A percentile compares a stretch with the other conserved stretches of the same genome.
Conservation (phyloP, 345 rosid genomes). For the Camelina laxa region DNA sequence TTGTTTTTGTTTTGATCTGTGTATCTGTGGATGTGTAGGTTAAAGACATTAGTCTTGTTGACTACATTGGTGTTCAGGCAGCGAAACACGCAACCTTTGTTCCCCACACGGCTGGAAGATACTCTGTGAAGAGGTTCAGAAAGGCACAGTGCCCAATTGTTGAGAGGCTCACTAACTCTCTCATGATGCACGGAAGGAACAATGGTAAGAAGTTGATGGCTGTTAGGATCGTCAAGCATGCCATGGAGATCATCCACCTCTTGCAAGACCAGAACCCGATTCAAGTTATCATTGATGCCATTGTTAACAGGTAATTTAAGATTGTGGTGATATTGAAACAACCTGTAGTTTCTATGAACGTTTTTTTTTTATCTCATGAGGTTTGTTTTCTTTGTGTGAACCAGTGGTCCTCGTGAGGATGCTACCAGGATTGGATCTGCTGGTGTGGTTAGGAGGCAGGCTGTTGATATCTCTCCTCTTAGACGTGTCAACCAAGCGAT, state of each 20-base stretch:
- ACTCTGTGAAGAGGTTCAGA: conserved; percentile 91
- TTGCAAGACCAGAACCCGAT: conserved; percentile 83
- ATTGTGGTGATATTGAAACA: not conserved
- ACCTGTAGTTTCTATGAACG: not conserved
- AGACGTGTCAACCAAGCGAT: conserved; percentile 93
- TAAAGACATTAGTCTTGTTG: conserved; percentile 66
- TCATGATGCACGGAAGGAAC: conserved; percentile 96
- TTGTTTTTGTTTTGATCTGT: not conserved
- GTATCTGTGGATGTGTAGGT: conserved; percentile 51
- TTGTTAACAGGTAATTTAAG: conserved; percentile 70
- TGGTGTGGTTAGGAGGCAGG: conserved; percentile 98
- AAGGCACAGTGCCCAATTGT: conserved; percentile 97
- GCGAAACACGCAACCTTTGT: conserved; percentile 87
- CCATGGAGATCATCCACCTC: conserved; percentile 93
- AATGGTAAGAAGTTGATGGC: conserved; percentile 95
- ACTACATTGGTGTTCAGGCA: conserved; percentile 74
- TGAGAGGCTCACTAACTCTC: conserved; percentile 92
- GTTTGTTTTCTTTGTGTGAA: not conserved
- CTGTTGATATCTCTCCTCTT: conserved; percentile 94
- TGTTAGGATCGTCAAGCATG: conserved; percentile 80
- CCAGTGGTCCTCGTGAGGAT: conserved; percentile 96
- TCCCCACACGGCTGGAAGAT: conserved; percentile 95
- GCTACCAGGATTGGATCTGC: conserved; percentile 98
- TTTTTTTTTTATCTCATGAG: not conserved
- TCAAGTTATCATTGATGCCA: conserved; percentile 90